These are phyloP conservation scores for Lactuca saligna DNA, from an alignment of 129 eudicot genomes.

Conservation along the genomic window DNA sequence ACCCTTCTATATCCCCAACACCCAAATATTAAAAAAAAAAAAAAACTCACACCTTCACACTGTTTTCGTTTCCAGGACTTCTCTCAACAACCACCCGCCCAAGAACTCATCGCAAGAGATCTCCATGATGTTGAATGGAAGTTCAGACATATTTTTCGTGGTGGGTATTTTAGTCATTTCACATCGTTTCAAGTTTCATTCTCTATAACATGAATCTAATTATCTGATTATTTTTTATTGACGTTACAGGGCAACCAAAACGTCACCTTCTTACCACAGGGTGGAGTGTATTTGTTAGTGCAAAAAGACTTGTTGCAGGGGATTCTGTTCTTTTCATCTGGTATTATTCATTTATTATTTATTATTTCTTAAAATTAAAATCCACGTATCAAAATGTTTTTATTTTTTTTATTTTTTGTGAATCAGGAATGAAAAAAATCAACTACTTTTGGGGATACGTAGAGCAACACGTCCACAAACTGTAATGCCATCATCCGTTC, in stretches of 20 bases:
- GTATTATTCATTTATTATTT: constrained; percentile 31
- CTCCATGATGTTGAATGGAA: constrained; percentile 99
- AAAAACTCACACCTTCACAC: background rate
- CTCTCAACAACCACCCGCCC: constrained; percentile 94
- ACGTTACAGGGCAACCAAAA: constrained; percentile 86
- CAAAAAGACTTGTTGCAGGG: constrained; percentile 97
- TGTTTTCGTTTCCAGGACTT: constrained; percentile 63
- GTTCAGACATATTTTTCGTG: constrained; percentile 95
- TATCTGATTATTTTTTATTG: background rate
- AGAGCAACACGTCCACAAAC: constrained; percentile 97
- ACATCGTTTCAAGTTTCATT: background rate
- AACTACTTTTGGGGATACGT: constrained; percentile 92
- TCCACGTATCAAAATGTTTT: background rate
- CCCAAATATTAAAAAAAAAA: background rate
- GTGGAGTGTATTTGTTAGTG: constrained; percentile 99
- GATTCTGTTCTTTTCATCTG: constrained; percentile 98
- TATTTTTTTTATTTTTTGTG: background rate
- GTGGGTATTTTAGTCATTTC: constrained; percentile 32
- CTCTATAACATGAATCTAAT: background rate
- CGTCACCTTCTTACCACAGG: constrained; percentile 98
- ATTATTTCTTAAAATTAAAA: background rate
- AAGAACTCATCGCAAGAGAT: constrained; percentile 96
- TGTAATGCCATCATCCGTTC: constrained; percentile 97
- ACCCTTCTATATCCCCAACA: constrained; percentile 2
- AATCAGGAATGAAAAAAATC: constrained; percentile 93